These are phyloP conservation scores for Ceratonia siliqua DNA, from an alignment of 306 rosid species.

Conservation along the genomic window DNA sequence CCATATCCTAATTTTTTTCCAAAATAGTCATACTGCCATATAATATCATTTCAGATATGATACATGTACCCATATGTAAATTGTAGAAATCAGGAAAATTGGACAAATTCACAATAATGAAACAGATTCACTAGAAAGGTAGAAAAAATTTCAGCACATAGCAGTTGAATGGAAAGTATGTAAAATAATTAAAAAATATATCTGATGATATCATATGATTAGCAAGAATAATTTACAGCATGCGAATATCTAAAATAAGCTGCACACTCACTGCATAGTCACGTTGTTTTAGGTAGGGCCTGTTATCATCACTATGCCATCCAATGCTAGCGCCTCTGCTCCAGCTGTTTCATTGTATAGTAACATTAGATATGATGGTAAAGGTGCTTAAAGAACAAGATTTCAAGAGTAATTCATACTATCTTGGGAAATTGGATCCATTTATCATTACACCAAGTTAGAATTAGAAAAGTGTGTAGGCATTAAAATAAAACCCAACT, in stretches of 20 bases:
- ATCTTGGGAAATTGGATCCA: background rate
- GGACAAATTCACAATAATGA: background rate
- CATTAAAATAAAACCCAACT: background rate
- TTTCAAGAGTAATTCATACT: background rate
- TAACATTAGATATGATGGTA: conserved; percentile 8
- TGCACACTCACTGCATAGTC: conserved; percentile 67
- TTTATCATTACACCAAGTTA: background rate
- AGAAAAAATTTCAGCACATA: background rate
- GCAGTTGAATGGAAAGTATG: background rate
- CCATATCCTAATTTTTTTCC: background rate
- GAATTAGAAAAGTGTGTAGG: background rate
- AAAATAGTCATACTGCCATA: background rate
- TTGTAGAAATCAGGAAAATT: background rate
- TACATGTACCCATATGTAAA: background rate
- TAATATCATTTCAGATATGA: background rate
- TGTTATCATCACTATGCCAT: conserved; percentile 95
- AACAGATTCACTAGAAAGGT: background rate
- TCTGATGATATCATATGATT: background rate
- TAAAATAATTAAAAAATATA: background rate
- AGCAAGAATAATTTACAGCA: background rate
- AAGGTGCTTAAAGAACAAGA: conserved; percentile 1
- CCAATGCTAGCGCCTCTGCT: conserved; percentile 86
- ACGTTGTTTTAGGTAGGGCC: conserved; percentile 83
- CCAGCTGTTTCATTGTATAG: conserved; percentile 62
- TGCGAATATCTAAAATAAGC: background rate